A percentile compares a stretch with the other conserved stretches of the same genome.
Evolutionary conservation across 805 yeast genomes (phyloP).

Genomic region (Zygoascus ofunaensis): DNA sequence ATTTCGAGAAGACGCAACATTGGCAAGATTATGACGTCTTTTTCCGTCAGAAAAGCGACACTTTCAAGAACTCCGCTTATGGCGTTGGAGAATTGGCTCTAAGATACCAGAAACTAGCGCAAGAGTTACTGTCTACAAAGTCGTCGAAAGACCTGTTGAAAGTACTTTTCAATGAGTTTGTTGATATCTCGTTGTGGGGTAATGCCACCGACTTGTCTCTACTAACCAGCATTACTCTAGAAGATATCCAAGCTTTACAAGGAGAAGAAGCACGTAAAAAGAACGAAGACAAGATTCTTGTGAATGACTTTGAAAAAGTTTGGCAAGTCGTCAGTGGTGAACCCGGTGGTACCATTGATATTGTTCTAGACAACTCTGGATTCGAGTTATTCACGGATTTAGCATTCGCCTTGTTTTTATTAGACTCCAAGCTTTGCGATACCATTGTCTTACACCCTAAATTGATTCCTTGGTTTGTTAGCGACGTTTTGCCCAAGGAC

Average conservation of each 20-base stretch:
- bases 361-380: constrained; percentile 88
- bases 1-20: constrained; percentile 24
- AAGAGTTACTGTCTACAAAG: constrained; percentile 18
- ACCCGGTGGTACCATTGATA: constrained; percentile 50
- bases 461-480: constrained; percentile 93
- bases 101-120: constrained; percentile 41
- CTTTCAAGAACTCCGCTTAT: constrained; percentile 62
- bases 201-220: constrained; percentile 93
- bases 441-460: constrained; percentile 78
- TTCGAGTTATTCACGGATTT: constrained; percentile 90
- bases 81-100: constrained; percentile 79
- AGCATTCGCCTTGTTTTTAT: constrained; percentile 50
- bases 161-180: constrained; percentile 67
- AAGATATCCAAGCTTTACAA: constrained; percentile 84
- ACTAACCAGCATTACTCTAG: constrained; percentile 59
- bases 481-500: constrained; percentile 87
- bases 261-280: constrained; percentile 79
- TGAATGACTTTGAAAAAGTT: constrained; percentile 61
- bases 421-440: constrained; percentile 60
- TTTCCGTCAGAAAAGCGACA: constrained; percentile 53
- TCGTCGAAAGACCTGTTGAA: constrained; percentile 24
- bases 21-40: constrained; percentile 68
- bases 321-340: constrained; percentile 37
- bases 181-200: constrained; percentile 93
- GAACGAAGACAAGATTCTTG: constrained; percentile 68